Conservation (phyloP, 768 basidiomycete species). For the Pisolithus orientalis region DNA sequence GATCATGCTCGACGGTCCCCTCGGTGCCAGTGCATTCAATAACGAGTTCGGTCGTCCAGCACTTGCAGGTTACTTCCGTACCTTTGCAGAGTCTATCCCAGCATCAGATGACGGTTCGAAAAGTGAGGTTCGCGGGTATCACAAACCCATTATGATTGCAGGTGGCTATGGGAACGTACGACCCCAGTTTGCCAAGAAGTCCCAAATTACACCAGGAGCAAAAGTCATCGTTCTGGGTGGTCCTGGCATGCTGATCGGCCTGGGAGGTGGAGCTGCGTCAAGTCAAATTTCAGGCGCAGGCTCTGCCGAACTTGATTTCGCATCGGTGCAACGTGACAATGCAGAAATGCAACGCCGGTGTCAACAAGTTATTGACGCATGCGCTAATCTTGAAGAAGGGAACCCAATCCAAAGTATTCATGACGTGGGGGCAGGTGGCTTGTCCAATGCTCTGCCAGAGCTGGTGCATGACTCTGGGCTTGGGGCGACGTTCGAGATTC, state of each 20-base stretch:
- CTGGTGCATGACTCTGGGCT: conserved; percentile 93
- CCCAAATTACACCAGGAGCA: conserved; percentile 69
- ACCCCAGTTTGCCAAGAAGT: conserved; percentile 75
- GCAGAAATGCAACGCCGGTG: conserved; percentile 97
- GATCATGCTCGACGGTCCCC: conserved; percentile 95
- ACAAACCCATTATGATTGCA: conserved; percentile 99
- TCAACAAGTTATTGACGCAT: conserved; percentile 96
- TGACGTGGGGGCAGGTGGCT: conserved; percentile 95
- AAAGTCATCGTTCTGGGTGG: conserved; percentile 92
- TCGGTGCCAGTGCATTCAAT: conserved; percentile 95
- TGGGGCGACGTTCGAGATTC: conserved; percentile 89
- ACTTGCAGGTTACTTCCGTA: conserved; percentile 90
- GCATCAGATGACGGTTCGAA: conserved; percentile 39
- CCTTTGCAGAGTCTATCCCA: conserved; percentile 77
- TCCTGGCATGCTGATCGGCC: conserved; percentile 91
- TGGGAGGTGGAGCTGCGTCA: conserved; percentile 95
- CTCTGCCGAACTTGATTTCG: conserved; percentile 92
- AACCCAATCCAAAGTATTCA: conserved; percentile 95
- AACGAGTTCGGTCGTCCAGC: conserved; percentile 97
- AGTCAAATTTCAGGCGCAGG: conserved; percentile 89
- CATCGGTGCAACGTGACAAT: conserved; percentile 96
- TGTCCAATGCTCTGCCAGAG: conserved; percentile 96
- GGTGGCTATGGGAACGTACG: conserved; percentile 95
- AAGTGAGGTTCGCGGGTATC: conserved; percentile 84
- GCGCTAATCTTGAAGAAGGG: conserved; percentile 48